Evolutionary conservation across 139 green algal genomes (phyloP).

Genomic region (Chlorella sp.): DNA sequence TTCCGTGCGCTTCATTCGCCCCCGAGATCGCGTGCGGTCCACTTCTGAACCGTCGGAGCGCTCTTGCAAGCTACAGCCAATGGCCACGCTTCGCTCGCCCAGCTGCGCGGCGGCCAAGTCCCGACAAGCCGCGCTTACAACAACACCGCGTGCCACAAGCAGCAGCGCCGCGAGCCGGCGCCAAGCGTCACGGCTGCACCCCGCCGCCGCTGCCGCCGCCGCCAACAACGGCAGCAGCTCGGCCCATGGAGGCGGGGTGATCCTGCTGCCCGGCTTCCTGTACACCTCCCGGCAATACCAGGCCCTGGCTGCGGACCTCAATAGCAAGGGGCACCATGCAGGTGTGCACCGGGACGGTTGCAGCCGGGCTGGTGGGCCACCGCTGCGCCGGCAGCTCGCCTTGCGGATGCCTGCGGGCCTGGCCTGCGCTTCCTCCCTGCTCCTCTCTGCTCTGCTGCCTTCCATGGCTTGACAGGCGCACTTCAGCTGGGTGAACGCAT

Average conservation of each 20-base stretch:
- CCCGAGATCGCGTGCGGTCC: too few relatives aligned
- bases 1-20: too few relatives aligned
- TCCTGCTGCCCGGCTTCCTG: slow-evolving; percentile 41
- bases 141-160: too few relatives aligned
- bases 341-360: background rate
- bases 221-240: background rate
- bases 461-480: background rate
- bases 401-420: background rate
- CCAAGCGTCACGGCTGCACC: too few relatives aligned
- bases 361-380: too few relatives aligned
- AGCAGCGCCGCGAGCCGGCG: too few relatives aligned
- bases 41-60: too few relatives aligned
- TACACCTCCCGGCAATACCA: slow-evolving; percentile 10
- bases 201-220: background rate
- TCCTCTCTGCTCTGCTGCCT: background rate
- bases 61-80: too few relatives aligned
- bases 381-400: background rate
- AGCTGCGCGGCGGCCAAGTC: too few relatives aligned
- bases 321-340: slow-evolving; percentile 4
- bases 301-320: background rate
- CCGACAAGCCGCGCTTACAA: too few relatives aligned
- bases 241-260: background rate
- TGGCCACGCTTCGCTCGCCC: too few relatives aligned
- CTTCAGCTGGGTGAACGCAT: background rate
- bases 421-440: background rate